A percentile compares a stretch with the other conserved stretches of the same genome.
These are phyloP conservation scores for Blastomyces emzantsi DNA, from an alignment of 2,329 filamentous ascomycete genomes.

Conservation along the genomic window DNA sequence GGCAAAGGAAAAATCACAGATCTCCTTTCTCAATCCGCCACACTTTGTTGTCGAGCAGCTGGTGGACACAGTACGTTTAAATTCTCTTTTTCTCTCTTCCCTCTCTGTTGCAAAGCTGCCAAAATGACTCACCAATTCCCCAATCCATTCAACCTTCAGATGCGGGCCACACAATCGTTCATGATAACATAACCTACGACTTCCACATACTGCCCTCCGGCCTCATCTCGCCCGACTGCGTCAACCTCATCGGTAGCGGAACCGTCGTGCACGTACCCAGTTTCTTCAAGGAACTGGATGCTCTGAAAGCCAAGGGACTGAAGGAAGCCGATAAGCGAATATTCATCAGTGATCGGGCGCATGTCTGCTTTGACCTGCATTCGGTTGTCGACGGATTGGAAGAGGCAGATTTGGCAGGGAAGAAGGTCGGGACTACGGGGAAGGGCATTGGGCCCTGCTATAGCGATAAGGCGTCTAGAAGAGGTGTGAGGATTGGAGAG, in stretches of 20 bases:
- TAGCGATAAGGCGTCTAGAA: slow-evolving; percentile 53
- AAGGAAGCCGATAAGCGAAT: slow-evolving; percentile 34
- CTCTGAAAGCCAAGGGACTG: slow-evolving; percentile 38
- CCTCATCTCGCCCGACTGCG: slow-evolving; percentile 36
- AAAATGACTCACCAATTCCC: neutral
- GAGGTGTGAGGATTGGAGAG: slow-evolving; percentile 51
- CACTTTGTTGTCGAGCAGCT: slow-evolving; percentile 38
- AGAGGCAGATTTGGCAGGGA: slow-evolving; percentile 36
- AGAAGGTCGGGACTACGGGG: slow-evolving; percentile 42
- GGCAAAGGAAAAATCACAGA: slow-evolving; percentile 43
- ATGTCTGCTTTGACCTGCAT: slow-evolving; percentile 19
- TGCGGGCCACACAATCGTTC: slow-evolving; percentile 42
- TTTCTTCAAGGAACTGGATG: slow-evolving; percentile 41
- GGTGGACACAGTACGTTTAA: slow-evolving; percentile 39
- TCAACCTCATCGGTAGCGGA: slow-evolving; percentile 41
- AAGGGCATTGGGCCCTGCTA: slow-evolving; percentile 51
- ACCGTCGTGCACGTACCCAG: slow-evolving; percentile 41
- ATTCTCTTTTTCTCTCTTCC: neutral
- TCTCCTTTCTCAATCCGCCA: slow-evolving; percentile 37
- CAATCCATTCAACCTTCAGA: slow-evolving; percentile 22
- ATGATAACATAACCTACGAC: slow-evolving; percentile 39
- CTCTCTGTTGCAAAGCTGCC: too few species aligned
- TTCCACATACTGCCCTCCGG: slow-evolving; percentile 40
- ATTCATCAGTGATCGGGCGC: slow-evolving; percentile 36
- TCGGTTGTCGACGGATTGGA: slow-evolving; percentile 34